Evolutionary conservation across 2,329 filamentous ascomycete species (phyloP).

Genomic region (Neodidymelliopsis sp.): DNA sequence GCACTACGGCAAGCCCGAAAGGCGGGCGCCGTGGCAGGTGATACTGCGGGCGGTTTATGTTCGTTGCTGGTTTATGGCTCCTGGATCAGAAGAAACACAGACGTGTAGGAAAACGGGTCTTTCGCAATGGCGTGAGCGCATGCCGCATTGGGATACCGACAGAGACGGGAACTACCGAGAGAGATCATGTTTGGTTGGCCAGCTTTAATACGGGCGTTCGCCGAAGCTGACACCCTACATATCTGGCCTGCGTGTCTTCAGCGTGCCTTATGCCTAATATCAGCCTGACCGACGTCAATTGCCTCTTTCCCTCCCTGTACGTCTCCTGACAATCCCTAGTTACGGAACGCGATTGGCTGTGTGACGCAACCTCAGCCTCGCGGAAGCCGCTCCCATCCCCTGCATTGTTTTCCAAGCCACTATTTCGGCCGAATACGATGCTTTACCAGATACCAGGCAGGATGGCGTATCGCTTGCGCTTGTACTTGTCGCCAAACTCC

Average conservation of each 20-base stretch:
- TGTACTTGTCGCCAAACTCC: constrained; percentile 92
- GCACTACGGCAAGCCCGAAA: constrained; percentile 9
- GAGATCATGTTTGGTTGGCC: constrained; percentile 1
- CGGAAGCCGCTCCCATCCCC: neutral
- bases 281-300: constrained; percentile 2
- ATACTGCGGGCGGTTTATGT: constrained; percentile 5
- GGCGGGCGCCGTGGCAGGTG: constrained; percentile 4
- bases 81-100: neutral
- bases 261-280: constrained; percentile 4
- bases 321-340: neutral
- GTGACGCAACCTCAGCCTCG: constrained; percentile 4
- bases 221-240: constrained; percentile 9
- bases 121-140: neutral
- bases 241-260: neutral
- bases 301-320: neutral
- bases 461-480: constrained; percentile 88
- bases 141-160: neutral
- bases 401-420: constrained; percentile 10
- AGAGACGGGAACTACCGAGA: constrained; percentile 6
- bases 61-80: neutral
- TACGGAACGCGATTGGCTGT: constrained; percentile 1
- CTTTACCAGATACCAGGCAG: constrained; percentile 75
- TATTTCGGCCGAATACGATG: constrained; percentile 3
- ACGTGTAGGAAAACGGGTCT: neutral
- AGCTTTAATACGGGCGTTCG: neutral